Evolutionary conservation across 257 asterid genomes (phyloP).

Genomic region (Forsythia suspensa): DNA sequence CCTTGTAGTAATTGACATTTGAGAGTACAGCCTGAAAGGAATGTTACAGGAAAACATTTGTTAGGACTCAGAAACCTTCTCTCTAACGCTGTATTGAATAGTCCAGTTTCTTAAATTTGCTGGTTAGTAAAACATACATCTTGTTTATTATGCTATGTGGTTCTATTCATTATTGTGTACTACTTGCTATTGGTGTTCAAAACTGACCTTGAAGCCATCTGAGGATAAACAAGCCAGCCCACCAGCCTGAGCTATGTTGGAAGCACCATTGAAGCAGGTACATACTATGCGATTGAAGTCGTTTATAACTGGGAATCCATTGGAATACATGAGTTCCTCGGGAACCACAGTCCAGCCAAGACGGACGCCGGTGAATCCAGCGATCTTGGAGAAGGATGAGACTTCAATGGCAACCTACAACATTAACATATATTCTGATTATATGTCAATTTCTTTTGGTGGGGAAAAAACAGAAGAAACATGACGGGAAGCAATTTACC

Average conservation of each 20-base stretch:
- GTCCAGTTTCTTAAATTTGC: background rate
- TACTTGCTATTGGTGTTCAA: background rate
- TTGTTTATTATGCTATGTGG: background rate
- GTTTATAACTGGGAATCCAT: constrained; percentile 74
- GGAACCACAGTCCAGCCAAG: constrained; percentile 97
- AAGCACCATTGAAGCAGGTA: constrained; percentile 90
- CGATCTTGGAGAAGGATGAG: constrained; percentile 88
- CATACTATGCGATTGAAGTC: constrained; percentile 74
- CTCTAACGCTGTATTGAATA: background rate
- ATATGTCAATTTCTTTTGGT: background rate
- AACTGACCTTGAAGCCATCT: constrained; percentile 66
- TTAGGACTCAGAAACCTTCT: background rate
- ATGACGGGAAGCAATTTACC: constrained; percentile 30
- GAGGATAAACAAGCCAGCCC: constrained; percentile 74
- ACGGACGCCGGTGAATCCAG: constrained; percentile 90
- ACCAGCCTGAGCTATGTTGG: constrained; percentile 85
- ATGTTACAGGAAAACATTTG: background rate
- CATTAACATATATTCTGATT: background rate
- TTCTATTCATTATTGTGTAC: background rate
- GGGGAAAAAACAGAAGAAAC: background rate
- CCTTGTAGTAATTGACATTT: constrained; percentile 65
- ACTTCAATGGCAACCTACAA: constrained; percentile 87
- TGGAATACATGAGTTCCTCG: constrained; percentile 62
- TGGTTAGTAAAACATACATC: background rate
- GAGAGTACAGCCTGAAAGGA: constrained; percentile 47